phyloP scores from a whole-genome alignment of 495 filamentous ascomycete species.

The Neurospora sp. region DNA sequence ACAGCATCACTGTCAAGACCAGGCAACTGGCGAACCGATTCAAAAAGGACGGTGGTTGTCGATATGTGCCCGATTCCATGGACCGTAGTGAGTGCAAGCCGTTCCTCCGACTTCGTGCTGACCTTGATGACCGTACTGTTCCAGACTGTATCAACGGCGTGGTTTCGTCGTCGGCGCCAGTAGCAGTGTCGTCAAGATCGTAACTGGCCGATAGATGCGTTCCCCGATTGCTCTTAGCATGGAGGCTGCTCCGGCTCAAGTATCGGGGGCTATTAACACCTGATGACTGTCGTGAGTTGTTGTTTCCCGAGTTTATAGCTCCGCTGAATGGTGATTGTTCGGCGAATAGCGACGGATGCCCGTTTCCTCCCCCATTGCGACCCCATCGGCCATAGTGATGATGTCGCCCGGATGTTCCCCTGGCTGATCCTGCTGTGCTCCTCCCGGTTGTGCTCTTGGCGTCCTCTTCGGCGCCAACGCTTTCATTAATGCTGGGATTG shows the following conservation, averaged over 20 bases:
- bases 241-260: constrained; percentile 14
- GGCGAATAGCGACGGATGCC: constrained; percentile 64
- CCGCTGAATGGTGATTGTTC: constrained; percentile 57
- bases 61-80: constrained; percentile 63
- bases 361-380: constrained; percentile 47
- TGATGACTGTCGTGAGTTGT: constrained; percentile 46
- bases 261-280: constrained; percentile 46
- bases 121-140: constrained; percentile 45
- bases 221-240: constrained; percentile 14
- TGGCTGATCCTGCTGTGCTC: constrained; percentile 50
- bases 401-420: constrained; percentile 59
- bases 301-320: constrained; percentile 28
- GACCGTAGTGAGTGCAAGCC: constrained; percentile 51
- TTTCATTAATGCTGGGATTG: constrained; percentile 50
- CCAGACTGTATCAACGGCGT: constrained; percentile 59
- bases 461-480: constrained; percentile 44
- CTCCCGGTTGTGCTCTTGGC: constrained; percentile 44
- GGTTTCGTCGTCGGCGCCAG: constrained; percentile 79
- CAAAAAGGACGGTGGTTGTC: constrained; percentile 48
- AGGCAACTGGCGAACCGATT: constrained; percentile 71
- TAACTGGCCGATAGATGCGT: constrained; percentile 33
- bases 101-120: constrained; percentile 46
- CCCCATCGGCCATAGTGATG: constrained; percentile 62
- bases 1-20: constrained; percentile 60
- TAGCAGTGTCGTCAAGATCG: constrained; percentile 41